These are phyloP conservation scores for Amphirosellinia nigrospora DNA, from an alignment of 495 filamentous ascomycete genomes.

Conservation along the genomic window DNA sequence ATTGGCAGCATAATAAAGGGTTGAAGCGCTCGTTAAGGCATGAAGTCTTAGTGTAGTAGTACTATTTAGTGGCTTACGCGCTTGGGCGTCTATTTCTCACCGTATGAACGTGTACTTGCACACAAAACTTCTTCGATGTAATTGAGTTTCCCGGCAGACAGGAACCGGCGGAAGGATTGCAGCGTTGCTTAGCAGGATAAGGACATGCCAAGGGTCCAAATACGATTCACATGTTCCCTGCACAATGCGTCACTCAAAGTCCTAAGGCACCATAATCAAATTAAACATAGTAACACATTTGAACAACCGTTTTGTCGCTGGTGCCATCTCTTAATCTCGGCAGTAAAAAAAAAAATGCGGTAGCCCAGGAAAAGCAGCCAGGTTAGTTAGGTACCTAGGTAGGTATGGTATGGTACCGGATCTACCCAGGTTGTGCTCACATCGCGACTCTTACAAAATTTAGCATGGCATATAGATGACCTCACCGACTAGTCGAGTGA, in stretches of 20 bases:
- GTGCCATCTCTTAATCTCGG: not conserved
- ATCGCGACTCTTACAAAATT: not conserved
- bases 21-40: not conserved
- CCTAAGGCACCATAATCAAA: not conserved
- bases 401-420: not conserved
- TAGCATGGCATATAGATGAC: not conserved
- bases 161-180: not conserved
- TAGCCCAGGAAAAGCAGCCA: no score
- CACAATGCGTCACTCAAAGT: not conserved
- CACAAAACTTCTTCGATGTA: not conserved
- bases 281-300: not conserved
- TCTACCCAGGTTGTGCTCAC: not conserved
- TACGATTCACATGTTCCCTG: not conserved
- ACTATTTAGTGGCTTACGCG: no score
- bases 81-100: not conserved
- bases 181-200: not conserved
- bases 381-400: not conserved
- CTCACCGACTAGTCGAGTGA: not conserved
- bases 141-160: not conserved
- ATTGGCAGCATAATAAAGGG: conserved; percentile 18
- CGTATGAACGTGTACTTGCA: not conserved
- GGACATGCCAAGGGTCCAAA: not conserved
- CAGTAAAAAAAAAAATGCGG: not conserved
- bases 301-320: not conserved
- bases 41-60: not conserved